Percentiles rank a stretch among this genome's conserved stretches.
Evolutionary conservation across 1,284 basidiomycete genomes (phyloP).

Genomic region (Wallemia ichthyophaga): DNA sequence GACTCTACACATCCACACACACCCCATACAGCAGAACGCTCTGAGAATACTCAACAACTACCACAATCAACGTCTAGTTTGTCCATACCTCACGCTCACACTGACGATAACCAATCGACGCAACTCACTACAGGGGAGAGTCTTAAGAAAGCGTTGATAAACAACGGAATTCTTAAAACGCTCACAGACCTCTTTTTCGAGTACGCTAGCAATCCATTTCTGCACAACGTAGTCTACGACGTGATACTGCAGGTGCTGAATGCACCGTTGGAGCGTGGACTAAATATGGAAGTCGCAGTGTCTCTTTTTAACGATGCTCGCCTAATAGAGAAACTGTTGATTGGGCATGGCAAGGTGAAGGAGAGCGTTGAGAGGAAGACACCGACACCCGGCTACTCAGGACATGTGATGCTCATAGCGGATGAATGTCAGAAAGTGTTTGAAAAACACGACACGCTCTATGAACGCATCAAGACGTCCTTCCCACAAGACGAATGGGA

Average conservation of each 20-base stretch:
- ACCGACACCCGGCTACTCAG: slow-evolving; percentile 67
- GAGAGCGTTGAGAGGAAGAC: slow-evolving; percentile 34
- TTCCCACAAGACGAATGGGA: slow-evolving; percentile 60
- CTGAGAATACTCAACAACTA: too few species aligned
- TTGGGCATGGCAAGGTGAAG: slow-evolving; percentile 28
- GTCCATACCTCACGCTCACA: too few species aligned
- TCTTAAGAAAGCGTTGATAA: neutral
- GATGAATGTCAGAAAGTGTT: slow-evolving; percentile 63
- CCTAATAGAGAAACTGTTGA: slow-evolving; percentile 50
- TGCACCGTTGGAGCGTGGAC: slow-evolving; percentile 40
- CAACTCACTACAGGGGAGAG: neutral
- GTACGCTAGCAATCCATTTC: slow-evolving; percentile 90
- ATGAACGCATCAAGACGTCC: slow-evolving; percentile 27
- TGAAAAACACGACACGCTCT: slow-evolving; percentile 52
- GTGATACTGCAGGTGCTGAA: slow-evolving; percentile 83
- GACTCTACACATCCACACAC: too few species aligned
- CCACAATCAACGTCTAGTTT: too few species aligned
- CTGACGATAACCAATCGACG: too few species aligned
- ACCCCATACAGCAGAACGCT: neutral
- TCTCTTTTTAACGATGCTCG: slow-evolving; percentile 48
- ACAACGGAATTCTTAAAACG: neutral
- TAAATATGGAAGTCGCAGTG: slow-evolving; percentile 49
- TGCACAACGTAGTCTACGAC: slow-evolving; percentile 92
- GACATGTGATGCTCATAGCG: slow-evolving; percentile 73
- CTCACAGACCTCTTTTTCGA: slow-evolving; percentile 54